phyloP scores from a whole-genome alignment of 2,329 filamentous ascomycete species.

The Arthrocladium fulminans region DNA sequence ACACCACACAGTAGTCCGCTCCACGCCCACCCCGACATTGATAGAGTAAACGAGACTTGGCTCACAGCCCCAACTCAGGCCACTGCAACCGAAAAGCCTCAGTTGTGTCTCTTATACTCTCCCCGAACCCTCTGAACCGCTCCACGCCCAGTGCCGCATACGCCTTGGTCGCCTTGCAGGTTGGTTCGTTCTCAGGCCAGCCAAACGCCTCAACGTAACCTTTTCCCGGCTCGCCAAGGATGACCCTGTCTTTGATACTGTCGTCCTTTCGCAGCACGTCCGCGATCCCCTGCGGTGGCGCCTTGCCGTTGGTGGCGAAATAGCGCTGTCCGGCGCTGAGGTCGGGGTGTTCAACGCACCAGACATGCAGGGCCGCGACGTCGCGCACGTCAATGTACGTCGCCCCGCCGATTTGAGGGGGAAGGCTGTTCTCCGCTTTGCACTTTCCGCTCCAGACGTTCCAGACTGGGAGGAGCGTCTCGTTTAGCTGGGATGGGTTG shows the following conservation, averaged over 20 bases:
- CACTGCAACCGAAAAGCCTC: constrained; percentile 20
- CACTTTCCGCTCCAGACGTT: constrained; percentile 16
- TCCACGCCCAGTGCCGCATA: constrained; percentile 16
- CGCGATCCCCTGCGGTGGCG: constrained; percentile 21
- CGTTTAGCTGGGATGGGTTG: constrained; percentile 18
- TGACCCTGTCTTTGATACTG: constrained; percentile 16
- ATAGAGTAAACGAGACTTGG: no score
- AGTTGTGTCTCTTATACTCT: constrained; percentile 19
- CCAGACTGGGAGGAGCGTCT: constrained; percentile 22
- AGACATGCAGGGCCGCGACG: constrained; percentile 21
- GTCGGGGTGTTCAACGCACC: constrained; percentile 19
- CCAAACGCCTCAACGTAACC: constrained; percentile 11
- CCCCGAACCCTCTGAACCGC: constrained; percentile 19
- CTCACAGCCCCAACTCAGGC: constrained; percentile 9
- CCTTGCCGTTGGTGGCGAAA: constrained; percentile 19
- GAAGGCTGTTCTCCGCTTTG: constrained; percentile 10
- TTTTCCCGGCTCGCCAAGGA: constrained; percentile 16
- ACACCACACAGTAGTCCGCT: no score
- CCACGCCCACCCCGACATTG: no score
- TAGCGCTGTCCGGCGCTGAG: constrained; percentile 19
- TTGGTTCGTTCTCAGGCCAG: constrained; percentile 4
- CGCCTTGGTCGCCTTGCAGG: constrained; percentile 13
- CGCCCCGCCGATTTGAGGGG: constrained; percentile 19
- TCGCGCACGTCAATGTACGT: constrained; percentile 24
- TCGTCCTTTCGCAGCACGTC: constrained; percentile 17